Conservation (phyloP, 352 stramenopile species). For the Pythium rishiriense region DNA sequence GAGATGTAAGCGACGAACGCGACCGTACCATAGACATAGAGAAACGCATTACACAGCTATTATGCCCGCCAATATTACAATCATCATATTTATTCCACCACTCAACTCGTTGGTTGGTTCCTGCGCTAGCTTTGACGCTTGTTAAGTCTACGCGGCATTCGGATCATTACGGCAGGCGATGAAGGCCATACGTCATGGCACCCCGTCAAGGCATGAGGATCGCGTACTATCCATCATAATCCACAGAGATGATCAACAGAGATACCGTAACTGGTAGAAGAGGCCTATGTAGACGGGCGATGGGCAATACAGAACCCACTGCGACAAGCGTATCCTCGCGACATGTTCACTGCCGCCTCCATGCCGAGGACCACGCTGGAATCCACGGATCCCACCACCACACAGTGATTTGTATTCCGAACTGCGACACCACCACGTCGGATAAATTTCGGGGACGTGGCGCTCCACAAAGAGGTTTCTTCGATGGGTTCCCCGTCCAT, state of each 20-base stretch:
- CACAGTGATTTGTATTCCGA: no score
- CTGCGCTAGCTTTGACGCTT: no score
- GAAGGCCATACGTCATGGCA: no score
- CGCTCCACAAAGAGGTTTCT: no score
- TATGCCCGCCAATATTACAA: conserved; percentile 9
- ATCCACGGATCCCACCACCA: background rate
- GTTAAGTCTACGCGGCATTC: no score
- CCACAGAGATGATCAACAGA: no score
- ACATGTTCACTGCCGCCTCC: background rate
- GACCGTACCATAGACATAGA: conserved; percentile 20
- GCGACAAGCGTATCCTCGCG: background rate
- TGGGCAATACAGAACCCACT: background rate
- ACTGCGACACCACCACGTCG: background rate
- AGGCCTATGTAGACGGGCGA: background rate
- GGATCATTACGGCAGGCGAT: no score
- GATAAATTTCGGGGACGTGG: background rate
- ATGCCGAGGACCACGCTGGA: no score
- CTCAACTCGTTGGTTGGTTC: background rate
- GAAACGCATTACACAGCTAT: background rate
- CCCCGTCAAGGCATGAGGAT: no score
- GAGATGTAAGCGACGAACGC: conserved; percentile 44
- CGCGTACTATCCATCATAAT: no score
- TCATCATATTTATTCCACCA: conserved; percentile 37
- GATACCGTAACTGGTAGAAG: no score
- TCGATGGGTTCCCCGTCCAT: no score